phyloP scores from a whole-genome alignment of 768 basidiomycete genomes.

The Epithele typhae region DNA sequence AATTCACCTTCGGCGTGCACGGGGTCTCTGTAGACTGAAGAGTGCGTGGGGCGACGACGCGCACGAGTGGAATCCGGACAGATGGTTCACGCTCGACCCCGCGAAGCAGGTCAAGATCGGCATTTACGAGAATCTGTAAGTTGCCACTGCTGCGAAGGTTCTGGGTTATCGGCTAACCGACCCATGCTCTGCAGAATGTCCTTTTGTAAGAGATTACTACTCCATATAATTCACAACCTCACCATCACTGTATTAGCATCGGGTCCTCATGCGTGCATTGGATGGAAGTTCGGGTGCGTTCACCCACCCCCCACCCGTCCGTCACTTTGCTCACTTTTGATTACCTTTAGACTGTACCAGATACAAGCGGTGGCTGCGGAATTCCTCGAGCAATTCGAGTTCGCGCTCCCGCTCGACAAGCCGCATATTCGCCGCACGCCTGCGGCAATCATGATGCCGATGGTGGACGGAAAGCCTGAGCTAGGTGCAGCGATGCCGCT shows the following conservation, averaged over 20 bases:
- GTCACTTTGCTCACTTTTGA: not conserved
- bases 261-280: not conserved
- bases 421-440: not conserved
- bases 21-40: not conserved
- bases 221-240: too few species aligned
- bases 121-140: constrained; percentile 11
- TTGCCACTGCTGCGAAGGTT: not conserved
- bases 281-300: not conserved
- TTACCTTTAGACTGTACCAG: not conserved
- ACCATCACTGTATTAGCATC: too few species aligned
- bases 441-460: not conserved
- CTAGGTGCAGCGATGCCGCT: not conserved
- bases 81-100: constrained; percentile 1
- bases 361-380: not conserved
- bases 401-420: not conserved
- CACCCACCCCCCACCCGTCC: too few species aligned
- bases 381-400: not conserved
- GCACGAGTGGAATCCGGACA: constrained; percentile 8
- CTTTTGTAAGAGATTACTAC: too few species aligned
- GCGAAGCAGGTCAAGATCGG: constrained; percentile 8
- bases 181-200: not conserved
- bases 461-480: not conserved
- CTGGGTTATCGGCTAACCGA: not conserved
- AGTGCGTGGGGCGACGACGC: constrained; percentile 10
- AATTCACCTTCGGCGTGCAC: too few species aligned